A percentile compares a stretch with the other conserved stretches of the same genome.
Conservation (phyloP, 2,329 filamentous ascomycete genomes). For the Xylaria sp. region DNA sequence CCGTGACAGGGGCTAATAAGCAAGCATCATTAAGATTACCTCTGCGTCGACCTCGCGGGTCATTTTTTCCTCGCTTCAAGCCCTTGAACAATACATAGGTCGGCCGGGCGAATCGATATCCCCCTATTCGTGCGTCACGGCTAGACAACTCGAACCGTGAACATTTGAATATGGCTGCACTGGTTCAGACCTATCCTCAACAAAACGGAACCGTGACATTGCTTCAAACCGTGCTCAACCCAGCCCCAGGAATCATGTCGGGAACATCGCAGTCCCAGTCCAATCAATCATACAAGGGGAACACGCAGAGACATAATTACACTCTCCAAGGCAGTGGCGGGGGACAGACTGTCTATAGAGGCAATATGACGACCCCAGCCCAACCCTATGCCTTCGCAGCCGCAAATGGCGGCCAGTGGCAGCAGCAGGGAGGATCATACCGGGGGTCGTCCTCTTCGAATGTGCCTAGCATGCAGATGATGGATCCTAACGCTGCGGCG, state of each 20-base stretch:
- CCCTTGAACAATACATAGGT: slow-evolving; percentile 16
- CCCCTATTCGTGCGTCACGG: slow-evolving; percentile 22
- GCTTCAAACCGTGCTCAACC: slow-evolving; percentile 72
- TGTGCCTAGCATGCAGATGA: slow-evolving; percentile 44
- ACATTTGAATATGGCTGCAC: slow-evolving; percentile 68
- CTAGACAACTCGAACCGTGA: slow-evolving; percentile 18
- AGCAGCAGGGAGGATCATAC: slow-evolving; percentile 48
- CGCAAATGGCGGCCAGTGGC: slow-evolving; percentile 56
- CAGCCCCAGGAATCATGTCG: slow-evolving; percentile 63
- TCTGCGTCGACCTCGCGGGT: slow-evolving; percentile 2
- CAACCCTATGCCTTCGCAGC: slow-evolving; percentile 78
- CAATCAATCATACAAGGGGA: slow-evolving; percentile 53
- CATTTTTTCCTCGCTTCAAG: not conserved
- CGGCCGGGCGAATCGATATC: slow-evolving; percentile 17
- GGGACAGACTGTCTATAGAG: slow-evolving; percentile 54
- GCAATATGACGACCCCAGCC: slow-evolving; percentile 58
- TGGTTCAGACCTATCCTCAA: slow-evolving; percentile 80
- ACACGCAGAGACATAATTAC: slow-evolving; percentile 55
- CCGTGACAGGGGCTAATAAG: slow-evolving; percentile 11
- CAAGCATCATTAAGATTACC: not conserved
- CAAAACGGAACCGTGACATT: slow-evolving; percentile 74
- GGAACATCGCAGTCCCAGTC: slow-evolving; percentile 50
- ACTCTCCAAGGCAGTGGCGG: slow-evolving; percentile 50
- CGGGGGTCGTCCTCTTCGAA: slow-evolving; percentile 51
- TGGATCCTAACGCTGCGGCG: slow-evolving; percentile 39